A percentile compares a stretch with the other conserved stretches of the same genome.
Evolutionary conservation across 331 rosid species (phyloP).

Genomic region (Quercus lobata): DNA sequence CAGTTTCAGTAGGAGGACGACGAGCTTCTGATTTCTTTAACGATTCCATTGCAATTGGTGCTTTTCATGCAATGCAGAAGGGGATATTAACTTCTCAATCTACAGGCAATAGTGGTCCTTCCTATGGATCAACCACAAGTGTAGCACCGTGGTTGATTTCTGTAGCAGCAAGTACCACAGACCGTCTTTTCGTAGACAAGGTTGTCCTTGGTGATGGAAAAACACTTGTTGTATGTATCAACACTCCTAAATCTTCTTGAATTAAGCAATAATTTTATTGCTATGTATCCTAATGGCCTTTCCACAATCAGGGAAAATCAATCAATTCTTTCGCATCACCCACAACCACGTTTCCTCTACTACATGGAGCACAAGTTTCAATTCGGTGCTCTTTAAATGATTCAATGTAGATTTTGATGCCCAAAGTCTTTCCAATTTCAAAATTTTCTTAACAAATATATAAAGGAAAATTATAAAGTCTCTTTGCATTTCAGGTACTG

Average conservation of each 20-base stretch:
- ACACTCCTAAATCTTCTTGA: too few relatives aligned
- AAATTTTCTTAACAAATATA: too few relatives aligned
- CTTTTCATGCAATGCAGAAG: conserved; percentile 47
- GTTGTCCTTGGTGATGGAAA: conserved; percentile 36
- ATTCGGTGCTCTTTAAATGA: not conserved
- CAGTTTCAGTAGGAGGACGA: not conserved
- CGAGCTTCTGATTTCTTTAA: rapidly evolving
- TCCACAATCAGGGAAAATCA: conserved; percentile 12
- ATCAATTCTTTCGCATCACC: conserved; percentile 2
- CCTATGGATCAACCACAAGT: not conserved
- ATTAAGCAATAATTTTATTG: too few relatives aligned
- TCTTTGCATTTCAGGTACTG: not conserved
- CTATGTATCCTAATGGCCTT: not conserved
- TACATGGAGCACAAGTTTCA: not conserved
- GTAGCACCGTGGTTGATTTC: conserved; percentile 40
- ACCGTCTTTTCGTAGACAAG: conserved; percentile 18
- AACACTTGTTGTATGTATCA: not conserved
- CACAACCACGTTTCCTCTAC: conserved; percentile 12
- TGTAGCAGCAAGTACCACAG: conserved; percentile 42
- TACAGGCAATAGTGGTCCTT: conserved; percentile 37
- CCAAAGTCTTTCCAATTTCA: too few relatives aligned
- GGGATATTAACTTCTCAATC: conserved; percentile 35
- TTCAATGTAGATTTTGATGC: not conserved
- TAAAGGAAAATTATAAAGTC: not conserved
- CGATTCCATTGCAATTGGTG: conserved; percentile 29